Evolutionary conservation across 192 early-diverging fungal species (phyloP).

Genomic region (Entomortierella beljakovae): DNA sequence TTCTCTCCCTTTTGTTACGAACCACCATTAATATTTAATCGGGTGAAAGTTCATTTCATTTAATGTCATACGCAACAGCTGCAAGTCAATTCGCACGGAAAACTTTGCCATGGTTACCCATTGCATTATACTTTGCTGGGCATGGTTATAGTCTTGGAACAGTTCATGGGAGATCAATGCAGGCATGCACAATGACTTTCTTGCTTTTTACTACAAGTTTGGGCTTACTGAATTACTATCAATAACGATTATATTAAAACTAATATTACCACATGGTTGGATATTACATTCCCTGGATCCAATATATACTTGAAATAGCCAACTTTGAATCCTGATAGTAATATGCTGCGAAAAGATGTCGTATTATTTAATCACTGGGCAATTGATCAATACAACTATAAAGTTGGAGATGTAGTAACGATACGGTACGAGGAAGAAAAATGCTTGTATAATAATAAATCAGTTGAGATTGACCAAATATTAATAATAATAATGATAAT

Average conservation of each 20-base stretch:
- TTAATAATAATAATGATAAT: not conserved
- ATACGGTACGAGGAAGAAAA: conserved; percentile 48
- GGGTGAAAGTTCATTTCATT: not conserved
- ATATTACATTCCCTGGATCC: not conserved
- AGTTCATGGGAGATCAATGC: conserved; percentile 67
- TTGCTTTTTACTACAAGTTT: not conserved
- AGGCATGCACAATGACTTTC: conserved; percentile 39
- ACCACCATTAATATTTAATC: too few species aligned
- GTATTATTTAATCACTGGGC: conserved; percentile 74
- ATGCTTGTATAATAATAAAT: not conserved
- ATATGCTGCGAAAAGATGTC: conserved; percentile 69
- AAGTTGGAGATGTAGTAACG: conserved; percentile 79
- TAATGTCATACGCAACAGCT: conserved; percentile 23
- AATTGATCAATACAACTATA: conserved; percentile 56
- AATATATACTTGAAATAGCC: conserved; percentile 56
- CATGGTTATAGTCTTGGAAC: conserved; percentile 63
- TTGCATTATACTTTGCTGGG: conserved; percentile 61
- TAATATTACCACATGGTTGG: not conserved
- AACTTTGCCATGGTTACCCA: conserved; percentile 61
- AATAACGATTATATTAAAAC: not conserved
- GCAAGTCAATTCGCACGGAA: conserved; percentile 17
- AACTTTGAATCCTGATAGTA: conserved; percentile 81
- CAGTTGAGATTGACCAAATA: not conserved
- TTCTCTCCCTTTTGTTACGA: too few species aligned
- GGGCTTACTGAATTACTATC: not conserved